Base-by-base conservation (phyloP, 768 basidiomycete genomes). In the Phanerochaete carnosa region DNA sequence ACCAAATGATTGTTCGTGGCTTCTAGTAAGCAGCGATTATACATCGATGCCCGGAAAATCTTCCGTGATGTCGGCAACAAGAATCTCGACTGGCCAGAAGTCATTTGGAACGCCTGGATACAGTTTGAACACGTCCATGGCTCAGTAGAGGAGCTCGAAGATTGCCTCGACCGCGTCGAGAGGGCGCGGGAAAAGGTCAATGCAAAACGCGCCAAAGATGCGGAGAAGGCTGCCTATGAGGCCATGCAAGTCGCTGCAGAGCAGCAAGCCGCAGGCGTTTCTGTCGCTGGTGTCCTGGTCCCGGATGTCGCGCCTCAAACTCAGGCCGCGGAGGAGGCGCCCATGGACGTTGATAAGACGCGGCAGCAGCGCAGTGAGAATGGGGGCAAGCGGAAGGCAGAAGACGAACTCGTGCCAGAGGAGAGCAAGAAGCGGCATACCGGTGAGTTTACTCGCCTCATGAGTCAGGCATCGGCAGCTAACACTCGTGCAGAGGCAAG, bases 71-170 rank as follows among this genome's bases (percentile, higher is more conserved):
- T 90, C 3, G 82, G 86, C 29, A 76, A 79, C 46, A 90, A 89
- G 70, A 84, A 88, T 53, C 66, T 98, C 39, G 96, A 99, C 73
- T 98, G 95, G 89, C 95, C 97, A 0, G 96, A 99, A 72, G 90
- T 88, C 11, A 77, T 98, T 8, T 96, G 92, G 87, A 92, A 95
- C 58, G 88, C 91, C 0, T 96, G 93, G 91, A 68, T 88, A 19
- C 75, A 80, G n/a, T 97, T 98, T 67, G 96, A 98, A 70, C 84
- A 92, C 64, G 75, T 90, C 3, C 80, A 94, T 66, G 96, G 96
- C 0, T 80, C 84, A 25, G 77, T 92, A 15, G 77, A 82, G 29
- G 83, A 86, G 37, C 77, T 92, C 29, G 85, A 92, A 39, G 74
- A 76, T 11, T 83, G 83, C 45, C 69, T 89, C 47, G 83, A 83